These are phyloP conservation scores for Mycena metata DNA, from an alignment of 768 basidiomycete species.

Conservation along the genomic window DNA sequence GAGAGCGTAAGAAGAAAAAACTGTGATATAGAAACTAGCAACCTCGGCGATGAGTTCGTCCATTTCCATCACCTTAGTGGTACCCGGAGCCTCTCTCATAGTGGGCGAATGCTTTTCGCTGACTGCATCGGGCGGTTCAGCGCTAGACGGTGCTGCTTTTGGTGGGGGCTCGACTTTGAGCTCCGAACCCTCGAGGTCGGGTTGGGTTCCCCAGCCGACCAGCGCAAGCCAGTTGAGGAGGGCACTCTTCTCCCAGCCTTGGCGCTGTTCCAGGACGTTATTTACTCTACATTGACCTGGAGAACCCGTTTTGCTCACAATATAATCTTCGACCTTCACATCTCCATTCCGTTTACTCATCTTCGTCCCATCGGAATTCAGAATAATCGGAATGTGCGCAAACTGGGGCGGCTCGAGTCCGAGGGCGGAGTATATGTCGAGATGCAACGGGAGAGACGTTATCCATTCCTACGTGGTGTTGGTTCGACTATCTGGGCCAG, in stretches of 20 bases:
- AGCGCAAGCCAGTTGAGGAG: constrained; percentile 94
- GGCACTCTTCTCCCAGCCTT: constrained; percentile 92
- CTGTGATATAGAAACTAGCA: not conserved
- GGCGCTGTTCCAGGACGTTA: constrained; percentile 60
- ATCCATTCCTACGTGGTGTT: constrained; percentile 87
- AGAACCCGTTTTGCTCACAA: constrained; percentile 61
- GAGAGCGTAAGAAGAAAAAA: not conserved
- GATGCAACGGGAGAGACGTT: constrained; percentile 90
- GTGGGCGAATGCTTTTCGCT: constrained; percentile 32
- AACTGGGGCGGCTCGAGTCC: constrained; percentile 81
- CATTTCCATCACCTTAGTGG: constrained; percentile 71
- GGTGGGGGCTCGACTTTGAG: constrained; percentile 34
- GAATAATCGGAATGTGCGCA: constrained; percentile 90
- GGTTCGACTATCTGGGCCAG: constrained; percentile 1
- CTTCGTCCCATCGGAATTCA: constrained; percentile 92
- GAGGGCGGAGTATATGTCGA: constrained; percentile 88
- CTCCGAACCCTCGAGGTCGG: constrained; percentile 43
- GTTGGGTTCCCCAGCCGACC: constrained; percentile 89
- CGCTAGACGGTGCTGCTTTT: constrained; percentile 40
- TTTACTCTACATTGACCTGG: not conserved
- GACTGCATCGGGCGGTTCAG: constrained; percentile 27
- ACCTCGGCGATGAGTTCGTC: constrained; percentile 64
- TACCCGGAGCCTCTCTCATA: constrained; percentile 67
- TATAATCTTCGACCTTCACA: constrained; percentile 88
- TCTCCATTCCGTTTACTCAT: constrained; percentile 96